Evolutionary conservation across 495 filamentous ascomycete genomes (phyloP), one percentile per base, ranked within the genome.

Genomic region (Trichoderma virens): DNA sequence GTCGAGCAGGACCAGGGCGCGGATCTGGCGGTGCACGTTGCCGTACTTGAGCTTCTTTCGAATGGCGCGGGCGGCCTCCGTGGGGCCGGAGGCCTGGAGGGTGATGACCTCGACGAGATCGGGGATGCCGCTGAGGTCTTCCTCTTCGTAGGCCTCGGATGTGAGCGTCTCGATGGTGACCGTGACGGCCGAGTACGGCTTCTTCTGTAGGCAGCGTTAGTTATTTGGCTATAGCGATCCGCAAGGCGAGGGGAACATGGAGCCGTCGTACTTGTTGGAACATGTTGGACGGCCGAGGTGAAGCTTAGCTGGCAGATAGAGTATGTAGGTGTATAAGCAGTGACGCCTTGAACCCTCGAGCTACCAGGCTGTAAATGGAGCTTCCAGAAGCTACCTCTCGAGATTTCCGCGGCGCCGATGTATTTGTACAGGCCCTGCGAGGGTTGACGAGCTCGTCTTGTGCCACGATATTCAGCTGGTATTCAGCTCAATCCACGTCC

Each of bases 31-130:
- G 72, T 98, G 93, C 23, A 93, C 78, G 67, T 85, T 96, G 62
- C 95, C 95, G 74, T 99, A 99, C 76, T 98, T 98, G 83, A 99
- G 84, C 80, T 99, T 98, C 86, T 98, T 99, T 59, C 95, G 85
- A 68, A 98, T 84, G 25, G 95, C 93, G 72, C 95, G 85, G 66
- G 92, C 90, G 61, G 92, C 92, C 78, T 99, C 95, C 7, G 85
- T 85, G 1, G 95, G 93, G 2, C 95, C 95, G 23, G 88, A 88
- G 59, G 83, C 83, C 75, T 98, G 95, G 61, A 99, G 86, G 65
- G 89, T 88, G 67, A 99, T 87, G 60, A 92, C 90, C 75, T 99
- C 95, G 66, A 98, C 88, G 28, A 99, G 84, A 71, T 98, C 93
- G 51, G 92, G 88, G 62, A 99, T 91, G 16, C 95, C 95, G 67